These are phyloP conservation scores for Rhizophagus sp. DNA, from an alignment of 192 early-diverging fungal genomes.

Conservation along the genomic window DNA sequence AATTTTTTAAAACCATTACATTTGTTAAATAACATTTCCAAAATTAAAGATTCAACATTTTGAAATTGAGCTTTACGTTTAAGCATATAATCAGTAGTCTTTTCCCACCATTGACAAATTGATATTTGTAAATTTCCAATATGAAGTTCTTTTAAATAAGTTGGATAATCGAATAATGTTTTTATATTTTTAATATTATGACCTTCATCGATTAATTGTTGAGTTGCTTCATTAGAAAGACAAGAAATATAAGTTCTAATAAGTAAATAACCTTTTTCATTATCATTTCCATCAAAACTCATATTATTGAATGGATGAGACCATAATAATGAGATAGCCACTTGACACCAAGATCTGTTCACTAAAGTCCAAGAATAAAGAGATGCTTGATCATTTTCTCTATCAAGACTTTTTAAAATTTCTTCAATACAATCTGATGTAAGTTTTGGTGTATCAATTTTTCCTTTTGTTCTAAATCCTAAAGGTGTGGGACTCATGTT, in stretches of 20 bases:
- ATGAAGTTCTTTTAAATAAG: slow-evolving; percentile 10
- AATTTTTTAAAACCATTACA: slow-evolving; percentile 5
- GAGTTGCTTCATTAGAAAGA: neutral
- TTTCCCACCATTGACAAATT: neutral
- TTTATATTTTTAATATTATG: neutral
- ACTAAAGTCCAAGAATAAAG: slow-evolving; percentile 10
- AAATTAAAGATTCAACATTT: neutral
- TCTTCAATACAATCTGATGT: slow-evolving; percentile 21
- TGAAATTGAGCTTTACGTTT: neutral
- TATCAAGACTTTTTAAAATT: slow-evolving; percentile 15
- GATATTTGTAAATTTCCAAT: neutral
- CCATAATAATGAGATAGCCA: slow-evolving; percentile 13
- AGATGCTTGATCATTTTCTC: neutral
- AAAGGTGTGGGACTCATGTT: neutral
- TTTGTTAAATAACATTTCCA: slow-evolving; percentile 17
- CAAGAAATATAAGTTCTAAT: slow-evolving; percentile 14
- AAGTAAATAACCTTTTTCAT: neutral
- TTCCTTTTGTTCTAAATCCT: neutral
- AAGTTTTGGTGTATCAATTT: neutral
- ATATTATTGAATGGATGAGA: neutral
- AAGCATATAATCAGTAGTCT: slow-evolving; percentile 1
- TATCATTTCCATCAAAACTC: neutral
- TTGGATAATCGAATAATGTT: slow-evolving; percentile 22
- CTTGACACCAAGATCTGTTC: neutral
- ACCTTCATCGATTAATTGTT: slow-evolving; percentile 6